Evolutionary conservation across 1,284 basidiomycete species (phyloP).

Genomic region (Austropuccinia psidii): DNA sequence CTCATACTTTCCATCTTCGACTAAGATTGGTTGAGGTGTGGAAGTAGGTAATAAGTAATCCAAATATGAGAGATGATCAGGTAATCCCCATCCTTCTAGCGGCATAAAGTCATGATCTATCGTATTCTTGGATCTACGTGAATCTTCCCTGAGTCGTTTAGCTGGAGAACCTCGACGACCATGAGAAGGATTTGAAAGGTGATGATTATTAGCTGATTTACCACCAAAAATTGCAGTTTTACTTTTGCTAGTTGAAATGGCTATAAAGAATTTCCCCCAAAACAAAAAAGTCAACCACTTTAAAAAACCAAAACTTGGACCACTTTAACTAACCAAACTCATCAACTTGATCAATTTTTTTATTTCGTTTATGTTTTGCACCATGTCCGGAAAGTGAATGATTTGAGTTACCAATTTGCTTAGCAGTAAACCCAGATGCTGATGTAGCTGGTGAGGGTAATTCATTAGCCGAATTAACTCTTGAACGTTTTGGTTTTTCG

Average conservation of each 20-base stretch:
- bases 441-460: background rate
- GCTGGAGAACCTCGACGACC: constrained; percentile 3
- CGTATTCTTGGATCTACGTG: constrained; percentile 43
- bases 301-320: too few relatives aligned
- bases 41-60: constrained; percentile 71
- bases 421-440: background rate
- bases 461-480: constrained; percentile 1
- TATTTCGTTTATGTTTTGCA: background rate
- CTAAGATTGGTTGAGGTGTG: constrained; percentile 65
- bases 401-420: background rate
- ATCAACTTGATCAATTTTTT: constrained; percentile 17
- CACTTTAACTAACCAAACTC: background rate
- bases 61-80: constrained; percentile 86
- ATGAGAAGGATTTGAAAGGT: background rate
- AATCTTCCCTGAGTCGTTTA: constrained; percentile 16
- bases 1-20: constrained; percentile 58
- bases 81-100: constrained; percentile 68
- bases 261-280: background rate
- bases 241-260: background rate
- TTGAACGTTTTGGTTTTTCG: constrained; percentile 18
- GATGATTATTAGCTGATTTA: too few relatives aligned
- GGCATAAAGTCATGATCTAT: constrained; percentile 60
- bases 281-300: background rate
- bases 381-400: background rate
- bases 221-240: background rate